These are phyloP conservation scores for Cotoneaster glaucophyllus DNA, from an alignment of 306 rosid species.

Conservation along the genomic window DNA sequence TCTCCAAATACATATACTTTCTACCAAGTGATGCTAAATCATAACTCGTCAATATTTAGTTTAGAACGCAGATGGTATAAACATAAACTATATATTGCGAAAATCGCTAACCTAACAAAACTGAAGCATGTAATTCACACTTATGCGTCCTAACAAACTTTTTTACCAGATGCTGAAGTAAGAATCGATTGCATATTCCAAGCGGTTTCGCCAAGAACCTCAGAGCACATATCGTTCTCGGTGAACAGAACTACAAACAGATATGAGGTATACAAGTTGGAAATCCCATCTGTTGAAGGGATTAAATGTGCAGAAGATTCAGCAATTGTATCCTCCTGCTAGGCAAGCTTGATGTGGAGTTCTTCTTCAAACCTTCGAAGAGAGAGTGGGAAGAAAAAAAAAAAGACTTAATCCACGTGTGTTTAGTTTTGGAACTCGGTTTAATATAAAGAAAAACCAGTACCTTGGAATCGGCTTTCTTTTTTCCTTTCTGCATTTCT, in stretches of 20 bases:
- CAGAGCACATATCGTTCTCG: conserved; percentile 72
- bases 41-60: too few species aligned
- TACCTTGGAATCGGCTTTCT: too few species aligned
- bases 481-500: background rate
- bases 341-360: conserved; percentile 64
- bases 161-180: conserved; percentile 69
- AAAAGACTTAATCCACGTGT: background rate
- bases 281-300: conserved; percentile 88
- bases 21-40: conserved; percentile 38
- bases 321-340: conserved; percentile 62
- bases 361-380: conserved; percentile 67
- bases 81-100: too few species aligned
- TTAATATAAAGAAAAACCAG: too few species aligned
- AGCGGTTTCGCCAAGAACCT: conserved; percentile 54
- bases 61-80: too few species aligned
- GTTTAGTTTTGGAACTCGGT: background rate
- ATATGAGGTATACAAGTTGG: conserved; percentile 69
- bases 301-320: conserved; percentile 88
- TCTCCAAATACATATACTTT: conserved; percentile 82
- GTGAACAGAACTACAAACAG: conserved; percentile 84
- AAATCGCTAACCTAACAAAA: too few species aligned
- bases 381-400: conserved; percentile 45
- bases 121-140: too few species aligned
- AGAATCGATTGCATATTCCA: conserved; percentile 70
- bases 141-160: too few species aligned